Evolutionary conservation across 805 yeast genomes (phyloP), one percentile per base, ranked within the genome.

Genomic region (Wickerhamiella lipophila): DNA sequence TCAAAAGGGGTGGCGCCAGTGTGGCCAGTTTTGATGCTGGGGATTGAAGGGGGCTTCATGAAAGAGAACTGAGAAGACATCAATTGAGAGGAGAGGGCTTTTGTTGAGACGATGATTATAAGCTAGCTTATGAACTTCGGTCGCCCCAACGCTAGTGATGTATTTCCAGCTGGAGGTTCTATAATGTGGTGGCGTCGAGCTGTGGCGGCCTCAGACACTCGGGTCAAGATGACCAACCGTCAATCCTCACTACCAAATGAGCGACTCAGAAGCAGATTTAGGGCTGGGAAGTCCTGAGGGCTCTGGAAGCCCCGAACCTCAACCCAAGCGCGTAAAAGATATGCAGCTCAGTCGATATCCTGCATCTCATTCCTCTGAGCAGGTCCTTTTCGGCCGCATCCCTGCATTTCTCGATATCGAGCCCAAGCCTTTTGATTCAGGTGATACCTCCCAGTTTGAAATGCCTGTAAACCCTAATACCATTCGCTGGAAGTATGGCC

Each of bases 401-500:
- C 98, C 98, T 1, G 79, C 85, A 18, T 89, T 84, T 58, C 66
- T 92, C 50, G 78, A 76, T 48, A 78, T 88, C 29, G 94, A 87
- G 52, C 83, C 96, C 1, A 76, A 77, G 53, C 94, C 95, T 34
- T 92, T 89, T 64, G 68, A 61, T 60, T 56, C 55, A 21, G 55
- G 58, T 7, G 56, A 77, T 58, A 67, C 81, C 29, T 71, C 76
- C 49, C 46, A 53, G 36, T 85, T 81, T 53, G 87, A 83, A 59
- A 18, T 19, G 12, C 39, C 40, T 2, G n/a, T 25, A n/a, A 44
- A 44, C 47, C 47, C 47, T 32, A 89, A 87, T 63, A 86, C 96
- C 0, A 71, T 92, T 29, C 76, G 98, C 60, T 92, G 98, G 98
- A 77, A 95, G 65, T 89, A 88, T 64, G 81, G 86, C 13, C 76